Percentiles rank a stretch among this genome's conserved stretches.
phyloP scores from a whole-genome alignment of 352 stramenopile genomes.

The Phytophthora vignae region DNA sequence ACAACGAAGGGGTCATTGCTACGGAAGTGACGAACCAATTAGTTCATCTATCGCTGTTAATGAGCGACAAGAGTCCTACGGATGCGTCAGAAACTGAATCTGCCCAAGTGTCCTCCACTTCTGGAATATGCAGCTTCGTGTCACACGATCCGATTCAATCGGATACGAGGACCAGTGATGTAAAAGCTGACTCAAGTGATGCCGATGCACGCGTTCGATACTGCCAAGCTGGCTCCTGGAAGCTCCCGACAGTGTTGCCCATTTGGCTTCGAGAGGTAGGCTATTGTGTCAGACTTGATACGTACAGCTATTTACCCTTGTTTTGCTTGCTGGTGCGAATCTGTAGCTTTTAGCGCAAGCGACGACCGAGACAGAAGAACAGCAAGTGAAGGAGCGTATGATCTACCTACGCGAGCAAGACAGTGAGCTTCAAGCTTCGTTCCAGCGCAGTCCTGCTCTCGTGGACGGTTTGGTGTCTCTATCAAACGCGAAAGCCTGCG shows the following conservation, averaged over 20 bases:
- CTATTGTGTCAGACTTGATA: not conserved
- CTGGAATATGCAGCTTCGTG: constrained; percentile 25
- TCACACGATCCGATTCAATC: constrained; percentile 19
- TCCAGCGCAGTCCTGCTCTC: constrained; percentile 24
- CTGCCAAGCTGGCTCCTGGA: constrained; percentile 19
- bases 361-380: constrained; percentile 27
- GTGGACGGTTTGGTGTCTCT: constrained; percentile 27
- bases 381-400: constrained; percentile 25
- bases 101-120: not conserved
- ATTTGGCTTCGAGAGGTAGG: constrained; percentile 34
- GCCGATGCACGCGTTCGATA: constrained; percentile 8
- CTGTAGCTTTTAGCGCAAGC: constrained; percentile 25
- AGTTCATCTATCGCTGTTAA: constrained; percentile 24
- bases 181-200: not conserved
- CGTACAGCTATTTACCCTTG: too few species aligned
- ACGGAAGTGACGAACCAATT: constrained; percentile 23
- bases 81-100: not conserved
- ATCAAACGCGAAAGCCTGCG: constrained; percentile 19
- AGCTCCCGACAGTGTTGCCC: constrained; percentile 26
- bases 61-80: not conserved
- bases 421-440: constrained; percentile 24
- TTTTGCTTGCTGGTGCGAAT: not conserved
- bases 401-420: constrained; percentile 13
- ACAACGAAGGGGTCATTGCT: not conserved
- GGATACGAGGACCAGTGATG: not conserved